A percentile compares a stretch with the other conserved stretches of the same genome.
These are phyloP conservation scores for Monosporascus sp. DNA, from an alignment of 2,329 filamentous ascomycete species.

Conservation along the genomic window DNA sequence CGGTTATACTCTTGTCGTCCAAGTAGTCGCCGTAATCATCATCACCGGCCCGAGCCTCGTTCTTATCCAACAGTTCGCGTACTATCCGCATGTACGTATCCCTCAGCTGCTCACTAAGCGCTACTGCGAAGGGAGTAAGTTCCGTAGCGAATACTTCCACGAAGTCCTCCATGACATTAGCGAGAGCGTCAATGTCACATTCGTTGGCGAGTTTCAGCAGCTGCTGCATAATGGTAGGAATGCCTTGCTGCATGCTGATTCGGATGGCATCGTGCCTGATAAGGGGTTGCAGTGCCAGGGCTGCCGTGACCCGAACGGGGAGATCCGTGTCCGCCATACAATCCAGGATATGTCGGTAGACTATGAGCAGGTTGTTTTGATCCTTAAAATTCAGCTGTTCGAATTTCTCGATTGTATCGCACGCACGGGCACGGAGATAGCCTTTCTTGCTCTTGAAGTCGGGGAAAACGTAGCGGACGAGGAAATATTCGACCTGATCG, in stretches of 20 bases:
- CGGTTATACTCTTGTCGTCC: slow-evolving; percentile 98
- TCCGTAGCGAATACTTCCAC: slow-evolving; percentile 98
- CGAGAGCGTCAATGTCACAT: slow-evolving; percentile 92
- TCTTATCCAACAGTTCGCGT: slow-evolving; percentile 83
- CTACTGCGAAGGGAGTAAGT: slow-evolving; percentile 93
- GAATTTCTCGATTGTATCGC: slow-evolving; percentile 97
- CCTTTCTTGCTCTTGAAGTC: slow-evolving; percentile 92
- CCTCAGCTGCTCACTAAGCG: slow-evolving; percentile 87
- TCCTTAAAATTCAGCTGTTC: slow-evolving; percentile 97
- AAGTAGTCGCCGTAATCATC: slow-evolving; percentile 86
- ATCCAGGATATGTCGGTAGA: slow-evolving; percentile 94
- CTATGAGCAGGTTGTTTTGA: slow-evolving; percentile 86
- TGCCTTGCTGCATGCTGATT: slow-evolving; percentile 93
- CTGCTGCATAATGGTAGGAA: slow-evolving; percentile 99
- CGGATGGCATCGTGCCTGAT: slow-evolving; percentile 94
- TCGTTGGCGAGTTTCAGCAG: slow-evolving; percentile 95
- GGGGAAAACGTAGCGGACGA: slow-evolving; percentile 96
- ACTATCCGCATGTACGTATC: slow-evolving; percentile 96
- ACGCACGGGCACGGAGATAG: slow-evolving; percentile 88
- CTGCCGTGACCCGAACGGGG: slow-evolving; percentile 89
- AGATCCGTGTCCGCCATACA: slow-evolving; percentile 94
- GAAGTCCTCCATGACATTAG: slow-evolving; percentile 99
- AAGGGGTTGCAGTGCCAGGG: slow-evolving; percentile 87
- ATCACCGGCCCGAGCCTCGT: slow-evolving; percentile 67
- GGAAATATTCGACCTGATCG: slow-evolving; percentile 96